Percentiles rank a stretch among this genome's conserved stretches.
These are phyloP conservation scores for Coemansia guatemalensis DNA, from an alignment of 192 early-diverging fungal genomes.

Conservation along the genomic window DNA sequence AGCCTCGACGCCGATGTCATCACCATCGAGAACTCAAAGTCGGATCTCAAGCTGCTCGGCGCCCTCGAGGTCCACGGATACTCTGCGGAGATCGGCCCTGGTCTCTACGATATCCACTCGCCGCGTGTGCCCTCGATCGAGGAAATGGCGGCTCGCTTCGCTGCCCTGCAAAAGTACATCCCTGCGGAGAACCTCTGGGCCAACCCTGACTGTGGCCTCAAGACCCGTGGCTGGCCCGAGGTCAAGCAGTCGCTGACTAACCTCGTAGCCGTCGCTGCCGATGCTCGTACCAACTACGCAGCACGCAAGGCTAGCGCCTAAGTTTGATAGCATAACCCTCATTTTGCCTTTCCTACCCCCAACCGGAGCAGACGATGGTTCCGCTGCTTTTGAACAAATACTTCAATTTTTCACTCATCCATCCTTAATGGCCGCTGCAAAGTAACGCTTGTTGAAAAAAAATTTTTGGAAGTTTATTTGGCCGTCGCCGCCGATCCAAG, in stretches of 20 bases:
- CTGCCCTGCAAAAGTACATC: conserved; percentile 84
- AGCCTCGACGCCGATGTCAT: conserved; percentile 94
- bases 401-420: neutral
- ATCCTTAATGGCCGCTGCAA: neutral
- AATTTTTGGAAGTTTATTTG: neutral
- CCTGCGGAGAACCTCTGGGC: conserved; percentile 82
- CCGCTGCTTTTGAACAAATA: neutral
- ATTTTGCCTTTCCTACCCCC: neutral
- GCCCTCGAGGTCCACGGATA: conserved; percentile 86
- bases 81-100: conserved; percentile 90
- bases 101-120: conserved; percentile 98
- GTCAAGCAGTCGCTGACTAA: conserved; percentile 83
- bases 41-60: conserved; percentile 90
- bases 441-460: neutral
- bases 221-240: conserved; percentile 96
- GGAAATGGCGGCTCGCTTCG: conserved; percentile 86
- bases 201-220: conserved; percentile 98
- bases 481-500: neutral
- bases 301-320: neutral
- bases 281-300: conserved; percentile 54
- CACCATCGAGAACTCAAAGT: conserved; percentile 98
- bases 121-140: conserved; percentile 87
- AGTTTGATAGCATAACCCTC: neutral
- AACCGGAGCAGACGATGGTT: neutral
- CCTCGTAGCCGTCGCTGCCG: conserved; percentile 78